Conservation (phyloP, 148 eudicot species). For the Chenopodium suecicum region DNA sequence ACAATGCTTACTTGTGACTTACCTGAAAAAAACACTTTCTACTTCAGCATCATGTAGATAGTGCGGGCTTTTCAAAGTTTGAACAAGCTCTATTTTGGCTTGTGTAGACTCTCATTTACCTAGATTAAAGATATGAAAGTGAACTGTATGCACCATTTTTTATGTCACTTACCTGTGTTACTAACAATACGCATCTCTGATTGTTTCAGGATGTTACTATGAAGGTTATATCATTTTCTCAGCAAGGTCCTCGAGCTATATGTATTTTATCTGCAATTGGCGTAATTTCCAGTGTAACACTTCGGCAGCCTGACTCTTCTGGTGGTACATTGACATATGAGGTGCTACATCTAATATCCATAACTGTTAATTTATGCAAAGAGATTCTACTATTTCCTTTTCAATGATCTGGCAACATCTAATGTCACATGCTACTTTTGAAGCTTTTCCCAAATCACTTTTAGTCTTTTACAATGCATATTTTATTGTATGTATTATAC, state of each 20-base stretch:
- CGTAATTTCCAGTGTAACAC: conserved; percentile 88
- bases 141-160: not conserved
- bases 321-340: conserved; percentile 99
- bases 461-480: not conserved
- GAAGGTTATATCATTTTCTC: conserved; percentile 98
- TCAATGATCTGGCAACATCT: not conserved
- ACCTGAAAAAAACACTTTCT: not conserved
- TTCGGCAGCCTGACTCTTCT: conserved; percentile 93
- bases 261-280: conserved; percentile 96
- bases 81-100: not conserved
- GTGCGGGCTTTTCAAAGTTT: not conserved
- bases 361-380: not conserved
- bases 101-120: not conserved
- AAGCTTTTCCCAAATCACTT: not conserved
- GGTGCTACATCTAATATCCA: conserved; percentile 39
- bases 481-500: not conserved
- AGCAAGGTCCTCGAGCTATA: conserved; percentile 95
- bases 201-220: conserved; percentile 77
- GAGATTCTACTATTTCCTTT: not conserved
- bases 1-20: not conserved
- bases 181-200: conserved; percentile 12
- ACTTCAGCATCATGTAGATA: not conserved
- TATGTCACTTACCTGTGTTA: not conserved
- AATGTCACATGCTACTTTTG: not conserved
- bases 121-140: not conserved